Evolutionary conservation across 257 asterid genomes (phyloP), one percentile per base, ranked within the genome.

Genomic region (Coffea canephora): DNA sequence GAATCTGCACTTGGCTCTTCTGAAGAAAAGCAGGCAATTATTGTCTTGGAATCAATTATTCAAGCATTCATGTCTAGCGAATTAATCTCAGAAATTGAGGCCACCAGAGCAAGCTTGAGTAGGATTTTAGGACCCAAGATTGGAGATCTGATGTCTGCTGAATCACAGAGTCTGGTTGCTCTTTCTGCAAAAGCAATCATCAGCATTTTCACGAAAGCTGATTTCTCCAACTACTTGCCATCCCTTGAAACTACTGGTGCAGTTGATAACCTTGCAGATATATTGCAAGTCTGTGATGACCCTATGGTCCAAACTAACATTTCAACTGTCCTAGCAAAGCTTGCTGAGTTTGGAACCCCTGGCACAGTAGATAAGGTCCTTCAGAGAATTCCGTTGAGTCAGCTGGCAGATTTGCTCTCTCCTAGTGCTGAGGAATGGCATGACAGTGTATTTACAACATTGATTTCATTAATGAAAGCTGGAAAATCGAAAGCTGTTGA

Each of bases 401-500:
- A 79, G 55, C 71, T 84, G 72, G 78, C 76, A 41, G 78, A 70
- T 41, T 23, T 84, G 55, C 85, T 84, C 64, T 81, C 85, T 39
- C 85, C 83, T 61, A 71, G 45, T 31, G 62, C 80, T 9, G 85
- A 74, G 67, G 82, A 74, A 67, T 84, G 87, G 83, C 87, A 84
- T 57, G 87, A 84, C 5, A 84, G 85, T 74, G 78, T 81, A 13
- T 81, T 84, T 49, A n/a, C 83, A 2, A 78, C 73, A 13, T 71
- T 84, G 75, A 74, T 81, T 85, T 84, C 87, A 10, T 64, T 84
- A 46, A 81, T 78, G 73, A 81, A 76, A 78, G 83, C 85, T 21
- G 87, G 87, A 55, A 78, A 84, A 34, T 74, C 81, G 9, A 78
- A 52, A 81, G 87, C 87, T 39, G 85, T 78, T 31, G 87, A 84